Evolutionary conservation across 2,329 filamentous ascomycete genomes (phyloP).

Genomic region (Apiospora sp.): DNA sequence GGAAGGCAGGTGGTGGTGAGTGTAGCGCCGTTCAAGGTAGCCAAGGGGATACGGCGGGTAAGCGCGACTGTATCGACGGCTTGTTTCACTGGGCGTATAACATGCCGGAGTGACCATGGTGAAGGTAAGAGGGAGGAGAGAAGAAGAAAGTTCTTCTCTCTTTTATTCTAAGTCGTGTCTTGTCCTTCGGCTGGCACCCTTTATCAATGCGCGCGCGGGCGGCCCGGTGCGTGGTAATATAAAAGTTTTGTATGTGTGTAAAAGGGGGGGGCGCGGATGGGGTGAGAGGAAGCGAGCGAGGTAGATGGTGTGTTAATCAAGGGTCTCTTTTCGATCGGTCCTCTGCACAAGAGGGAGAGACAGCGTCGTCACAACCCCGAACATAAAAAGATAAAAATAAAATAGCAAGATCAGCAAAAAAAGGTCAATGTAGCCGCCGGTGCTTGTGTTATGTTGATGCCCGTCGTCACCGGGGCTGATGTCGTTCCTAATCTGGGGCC

Average conservation of each 20-base stretch:
- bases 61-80: constrained; percentile 50
- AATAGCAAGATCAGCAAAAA: background rate
- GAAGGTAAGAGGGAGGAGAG: background rate
- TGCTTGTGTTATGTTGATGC: constrained; percentile 25
- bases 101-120: constrained; percentile 54
- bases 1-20: constrained; percentile 36
- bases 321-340: background rate
- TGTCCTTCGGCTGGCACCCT: constrained; percentile 24
- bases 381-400: constrained; percentile 5
- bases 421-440: constrained; percentile 26
- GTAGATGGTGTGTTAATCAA: background rate
- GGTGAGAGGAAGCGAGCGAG: background rate
- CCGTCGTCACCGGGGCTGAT: constrained; percentile 30
- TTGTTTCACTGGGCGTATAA: constrained; percentile 46
- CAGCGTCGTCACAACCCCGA: background rate
- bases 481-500: constrained; percentile 37
- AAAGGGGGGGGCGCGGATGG: background rate
- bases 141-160: background rate
- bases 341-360: constrained; percentile 3
- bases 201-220: constrained; percentile 32
- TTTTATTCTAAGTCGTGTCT: background rate
- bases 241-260: constrained; percentile 35
- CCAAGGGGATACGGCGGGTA: constrained; percentile 48
- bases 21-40: constrained; percentile 47
- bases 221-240: constrained; percentile 34